These are phyloP conservation scores for Curvularia sp. DNA, from an alignment of 2,329 filamentous ascomycete species.

Conservation along the genomic window DNA sequence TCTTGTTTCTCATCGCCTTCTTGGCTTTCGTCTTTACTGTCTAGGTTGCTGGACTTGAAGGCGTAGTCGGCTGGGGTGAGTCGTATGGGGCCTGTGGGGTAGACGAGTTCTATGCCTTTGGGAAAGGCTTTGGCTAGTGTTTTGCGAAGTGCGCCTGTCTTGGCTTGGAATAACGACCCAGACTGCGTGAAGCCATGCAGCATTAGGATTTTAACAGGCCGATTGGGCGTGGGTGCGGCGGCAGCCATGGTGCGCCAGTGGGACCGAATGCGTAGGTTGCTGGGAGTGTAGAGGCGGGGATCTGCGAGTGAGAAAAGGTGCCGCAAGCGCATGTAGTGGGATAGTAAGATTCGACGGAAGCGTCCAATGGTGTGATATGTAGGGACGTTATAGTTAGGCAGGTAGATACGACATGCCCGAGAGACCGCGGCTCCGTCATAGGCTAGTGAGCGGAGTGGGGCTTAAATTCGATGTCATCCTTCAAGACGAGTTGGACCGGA, in stretches of 20 bases:
- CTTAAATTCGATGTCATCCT: neutral
- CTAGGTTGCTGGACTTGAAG: constrained; percentile 53
- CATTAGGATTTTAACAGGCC: constrained; percentile 57
- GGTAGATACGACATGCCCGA: constrained; percentile 3
- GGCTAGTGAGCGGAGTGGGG: constrained; percentile 6
- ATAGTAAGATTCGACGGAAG: neutral
- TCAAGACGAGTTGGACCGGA: neutral
- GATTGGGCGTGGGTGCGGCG: constrained; percentile 38
- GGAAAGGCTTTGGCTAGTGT: constrained; percentile 76
- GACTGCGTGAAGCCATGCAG: constrained; percentile 85
- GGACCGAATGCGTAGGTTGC: constrained; percentile 26
- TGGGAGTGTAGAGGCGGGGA: constrained; percentile 15
- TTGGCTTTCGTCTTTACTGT: constrained; percentile 17
- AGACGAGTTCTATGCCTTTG: constrained; percentile 55
- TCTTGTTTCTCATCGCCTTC: constrained; percentile 55
- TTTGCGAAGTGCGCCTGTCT: constrained; percentile 87
- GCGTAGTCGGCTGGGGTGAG: constrained; percentile 57
- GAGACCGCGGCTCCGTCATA: constrained; percentile 15
- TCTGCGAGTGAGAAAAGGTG: constrained; percentile 12
- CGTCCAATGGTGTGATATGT: neutral
- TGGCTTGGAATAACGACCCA: constrained; percentile 81
- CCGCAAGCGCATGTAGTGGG: constrained; percentile 14
- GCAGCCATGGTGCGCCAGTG: constrained; percentile 41
- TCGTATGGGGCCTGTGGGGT: constrained; percentile 56
- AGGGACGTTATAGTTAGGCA: neutral